These are phyloP conservation scores for Quercus phellos DNA, from an alignment of 331 rosid genomes.

Conservation along the genomic window DNA sequence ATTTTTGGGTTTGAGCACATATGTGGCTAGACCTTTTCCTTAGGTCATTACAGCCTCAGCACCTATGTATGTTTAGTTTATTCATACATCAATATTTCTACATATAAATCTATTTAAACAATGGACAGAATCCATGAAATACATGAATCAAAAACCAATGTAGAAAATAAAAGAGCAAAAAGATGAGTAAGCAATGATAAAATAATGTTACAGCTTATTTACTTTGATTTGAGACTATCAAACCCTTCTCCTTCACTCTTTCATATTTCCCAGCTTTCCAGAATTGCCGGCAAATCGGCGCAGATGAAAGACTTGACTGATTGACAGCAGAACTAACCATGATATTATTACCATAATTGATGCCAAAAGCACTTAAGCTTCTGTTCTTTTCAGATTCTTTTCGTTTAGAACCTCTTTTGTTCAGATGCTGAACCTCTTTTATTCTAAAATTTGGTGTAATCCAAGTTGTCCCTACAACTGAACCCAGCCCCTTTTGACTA, in stretches of 20 bases:
- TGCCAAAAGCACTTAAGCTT: not conserved
- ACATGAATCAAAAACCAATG: no score
- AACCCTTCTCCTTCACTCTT: not conserved
- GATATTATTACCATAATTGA: not conserved
- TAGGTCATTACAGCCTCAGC: no score
- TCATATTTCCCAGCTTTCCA: slow-evolving; percentile 1
- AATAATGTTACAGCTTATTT: not conserved
- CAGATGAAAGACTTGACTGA: not conserved
- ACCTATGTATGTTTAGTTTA: no score
- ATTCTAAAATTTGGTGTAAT: not conserved
- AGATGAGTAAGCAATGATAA: not conserved
- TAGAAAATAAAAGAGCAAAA: not conserved
- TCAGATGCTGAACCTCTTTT: not conserved
- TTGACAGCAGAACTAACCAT: not conserved
- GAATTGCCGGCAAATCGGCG: not conserved
- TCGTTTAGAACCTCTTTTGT: not conserved
- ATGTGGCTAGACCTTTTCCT: no score
- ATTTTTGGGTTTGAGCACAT: no score
- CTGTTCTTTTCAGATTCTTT: not conserved
- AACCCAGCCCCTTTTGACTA: not conserved
- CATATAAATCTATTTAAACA: no score
- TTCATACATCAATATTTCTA: no score
- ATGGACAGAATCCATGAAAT: no score
- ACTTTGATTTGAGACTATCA: not conserved
- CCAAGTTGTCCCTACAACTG: not conserved